These are phyloP conservation scores for Voacanga thouarsii DNA, from an alignment of 257 asterid genomes.

Conservation along the genomic window DNA sequence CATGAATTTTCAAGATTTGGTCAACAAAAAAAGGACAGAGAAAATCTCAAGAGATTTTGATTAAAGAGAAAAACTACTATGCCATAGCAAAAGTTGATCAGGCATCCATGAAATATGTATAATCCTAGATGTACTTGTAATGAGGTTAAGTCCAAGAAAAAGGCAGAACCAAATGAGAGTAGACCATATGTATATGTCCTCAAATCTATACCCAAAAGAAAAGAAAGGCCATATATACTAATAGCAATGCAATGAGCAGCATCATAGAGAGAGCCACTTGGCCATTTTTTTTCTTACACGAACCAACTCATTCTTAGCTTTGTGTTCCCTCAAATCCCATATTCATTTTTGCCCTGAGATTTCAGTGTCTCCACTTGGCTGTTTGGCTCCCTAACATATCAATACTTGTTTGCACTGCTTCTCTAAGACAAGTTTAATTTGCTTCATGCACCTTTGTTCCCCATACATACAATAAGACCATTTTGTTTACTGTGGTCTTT, in stretches of 20 bases:
- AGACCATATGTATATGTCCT: constrained; percentile 14
- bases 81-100: neutral
- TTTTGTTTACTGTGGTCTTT: too few species aligned
- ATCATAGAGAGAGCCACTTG: neutral
- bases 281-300: neutral
- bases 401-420: neutral
- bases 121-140: neutral
- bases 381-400: constrained; percentile 9
- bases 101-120: neutral
- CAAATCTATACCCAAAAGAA: neutral
- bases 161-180: neutral
- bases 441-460: constrained; percentile 9
- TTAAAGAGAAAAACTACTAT: neutral
- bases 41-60: constrained; percentile 15
- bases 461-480: neutral
- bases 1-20: constrained; percentile 6
- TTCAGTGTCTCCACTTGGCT: constrained; percentile 8
- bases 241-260: neutral
- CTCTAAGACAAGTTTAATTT: neutral
- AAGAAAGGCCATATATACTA: neutral
- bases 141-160: constrained; percentile 5
- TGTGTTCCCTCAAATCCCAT: constrained; percentile 12
- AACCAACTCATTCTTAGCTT: constrained; percentile 8
- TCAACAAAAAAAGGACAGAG: neutral
- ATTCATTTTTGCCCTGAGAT: neutral